Evolutionary conservation across 441 rosid species (phyloP).

Genomic region (Aleurites moluccanus): DNA sequence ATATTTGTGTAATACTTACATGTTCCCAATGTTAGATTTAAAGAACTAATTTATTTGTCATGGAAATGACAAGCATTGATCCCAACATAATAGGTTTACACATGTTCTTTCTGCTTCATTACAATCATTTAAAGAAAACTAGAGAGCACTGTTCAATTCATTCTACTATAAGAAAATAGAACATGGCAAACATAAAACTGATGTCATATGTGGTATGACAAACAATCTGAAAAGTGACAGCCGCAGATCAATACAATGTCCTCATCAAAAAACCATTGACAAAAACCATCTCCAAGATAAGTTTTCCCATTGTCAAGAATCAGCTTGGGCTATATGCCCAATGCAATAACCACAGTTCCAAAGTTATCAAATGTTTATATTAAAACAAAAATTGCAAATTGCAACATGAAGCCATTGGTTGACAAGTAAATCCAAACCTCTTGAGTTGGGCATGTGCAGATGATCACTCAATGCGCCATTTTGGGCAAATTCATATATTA

Average conservation of each 20-base stretch:
- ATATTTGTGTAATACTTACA: too few relatives aligned
- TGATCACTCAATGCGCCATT: slow-evolving; percentile 39
- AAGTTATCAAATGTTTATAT: not conserved
- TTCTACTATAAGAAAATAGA: not conserved
- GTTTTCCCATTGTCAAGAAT: not conserved
- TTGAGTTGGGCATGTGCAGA: slow-evolving; percentile 21
- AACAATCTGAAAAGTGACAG: not conserved
- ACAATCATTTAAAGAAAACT: not conserved
- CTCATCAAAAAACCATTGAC: not conserved
- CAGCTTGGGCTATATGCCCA: not conserved
- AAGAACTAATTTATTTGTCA: too few relatives aligned
- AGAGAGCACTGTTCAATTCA: not conserved
- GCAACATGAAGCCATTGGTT: not conserved
- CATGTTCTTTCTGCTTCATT: not conserved
- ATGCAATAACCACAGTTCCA: not conserved
- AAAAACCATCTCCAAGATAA: not conserved
- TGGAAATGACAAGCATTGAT: too few relatives aligned
- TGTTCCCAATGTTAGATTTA: not conserved
- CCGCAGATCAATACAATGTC: not conserved
- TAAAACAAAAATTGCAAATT: not conserved
- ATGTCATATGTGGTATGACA: not conserved
- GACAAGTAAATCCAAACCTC: slow-evolving; percentile 25
- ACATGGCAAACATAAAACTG: not conserved
- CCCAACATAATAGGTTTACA: not conserved
- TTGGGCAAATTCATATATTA: slow-evolving; percentile 38